Percentiles rank a stretch among this genome's conserved stretches.
phyloP scores from a whole-genome alignment of 2,329 filamentous ascomycete species.

The Drechslerella stenobrocha region DNA sequence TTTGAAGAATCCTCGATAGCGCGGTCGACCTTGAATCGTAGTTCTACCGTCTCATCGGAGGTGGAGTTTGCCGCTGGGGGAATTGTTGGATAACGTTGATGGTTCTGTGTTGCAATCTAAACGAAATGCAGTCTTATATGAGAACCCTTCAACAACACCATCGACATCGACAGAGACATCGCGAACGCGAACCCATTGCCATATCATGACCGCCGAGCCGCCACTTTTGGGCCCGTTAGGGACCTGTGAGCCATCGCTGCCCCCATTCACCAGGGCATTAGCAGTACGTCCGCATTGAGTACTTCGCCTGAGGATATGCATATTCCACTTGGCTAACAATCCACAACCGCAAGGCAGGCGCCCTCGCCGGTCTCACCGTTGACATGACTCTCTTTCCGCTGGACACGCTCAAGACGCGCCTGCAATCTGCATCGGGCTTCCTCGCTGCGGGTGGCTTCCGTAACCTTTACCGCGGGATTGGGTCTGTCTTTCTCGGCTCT shows the following conservation, averaged over 20 bases:
- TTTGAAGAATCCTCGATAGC: too few species aligned
- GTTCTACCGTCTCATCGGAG: too few species aligned
- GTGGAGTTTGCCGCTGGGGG: too few species aligned
- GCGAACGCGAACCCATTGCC: neutral
- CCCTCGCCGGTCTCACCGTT: constrained; percentile 89
- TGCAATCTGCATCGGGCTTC: constrained; percentile 80
- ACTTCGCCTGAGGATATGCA: neutral
- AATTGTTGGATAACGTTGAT: neutral
- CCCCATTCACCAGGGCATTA: constrained; percentile 36
- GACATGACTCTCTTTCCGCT: constrained; percentile 96
- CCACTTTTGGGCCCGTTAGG: neutral
- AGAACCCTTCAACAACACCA: too few species aligned
- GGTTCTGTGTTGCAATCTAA: neutral
- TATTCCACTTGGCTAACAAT: constrained; percentile 18
- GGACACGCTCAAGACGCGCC: constrained; percentile 97
- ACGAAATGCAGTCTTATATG: too few species aligned
- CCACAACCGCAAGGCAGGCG: constrained; percentile 67
- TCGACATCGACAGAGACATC: neutral
- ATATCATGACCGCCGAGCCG: constrained; percentile 2
- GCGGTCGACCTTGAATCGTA: too few species aligned
- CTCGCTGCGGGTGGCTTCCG: constrained; percentile 81
- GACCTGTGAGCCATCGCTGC: constrained; percentile 10
- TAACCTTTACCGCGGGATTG: constrained; percentile 90
- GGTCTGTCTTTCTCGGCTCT: constrained; percentile 83
- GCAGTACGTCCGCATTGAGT: constrained; percentile 15